Evolutionary conservation across 257 asterid genomes (phyloP).

Genomic region (Galeopsis tetrahit): DNA sequence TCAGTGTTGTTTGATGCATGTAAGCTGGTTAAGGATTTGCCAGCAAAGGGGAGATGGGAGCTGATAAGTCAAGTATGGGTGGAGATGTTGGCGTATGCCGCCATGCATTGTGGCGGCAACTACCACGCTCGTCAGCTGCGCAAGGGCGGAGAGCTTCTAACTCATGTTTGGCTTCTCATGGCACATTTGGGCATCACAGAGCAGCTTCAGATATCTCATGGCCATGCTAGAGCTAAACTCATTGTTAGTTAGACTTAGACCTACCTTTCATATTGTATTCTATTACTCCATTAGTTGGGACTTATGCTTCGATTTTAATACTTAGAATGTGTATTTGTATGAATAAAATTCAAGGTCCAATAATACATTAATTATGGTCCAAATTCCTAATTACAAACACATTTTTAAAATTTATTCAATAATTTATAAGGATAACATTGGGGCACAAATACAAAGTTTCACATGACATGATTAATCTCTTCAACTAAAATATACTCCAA

Average conservation of each 20-base stretch:
- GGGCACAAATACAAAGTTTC: no score
- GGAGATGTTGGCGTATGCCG: conserved; percentile 55
- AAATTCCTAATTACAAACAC: no score
- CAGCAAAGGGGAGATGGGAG: conserved; percentile 31
- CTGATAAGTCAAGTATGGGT: conserved; percentile 50
- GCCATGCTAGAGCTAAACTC: conserved; percentile 63
- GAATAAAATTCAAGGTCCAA: no score
- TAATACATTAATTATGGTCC: no score
- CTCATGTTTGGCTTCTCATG: conserved; percentile 71
- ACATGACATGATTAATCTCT: no score
- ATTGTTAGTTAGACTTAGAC: conserved; percentile 32
- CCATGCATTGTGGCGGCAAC: conserved; percentile 51
- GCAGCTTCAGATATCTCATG: conserved; percentile 54
- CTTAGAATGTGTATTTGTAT: no score
- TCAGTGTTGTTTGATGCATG: conserved; percentile 61
- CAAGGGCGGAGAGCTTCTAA: conserved; percentile 66
- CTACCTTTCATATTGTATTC: no score
- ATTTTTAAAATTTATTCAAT: no score
- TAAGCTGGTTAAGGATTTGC: conserved; percentile 45
- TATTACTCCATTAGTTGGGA: no score
- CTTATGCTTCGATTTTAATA: no score
- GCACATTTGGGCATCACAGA: conserved; percentile 64
- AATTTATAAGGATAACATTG: no score
- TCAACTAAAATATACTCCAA: no score
- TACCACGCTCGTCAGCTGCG: conserved; percentile 65